Conservation (phyloP, 1,284 basidiomycete species). For the Lentinula novae-zelandiae region DNA sequence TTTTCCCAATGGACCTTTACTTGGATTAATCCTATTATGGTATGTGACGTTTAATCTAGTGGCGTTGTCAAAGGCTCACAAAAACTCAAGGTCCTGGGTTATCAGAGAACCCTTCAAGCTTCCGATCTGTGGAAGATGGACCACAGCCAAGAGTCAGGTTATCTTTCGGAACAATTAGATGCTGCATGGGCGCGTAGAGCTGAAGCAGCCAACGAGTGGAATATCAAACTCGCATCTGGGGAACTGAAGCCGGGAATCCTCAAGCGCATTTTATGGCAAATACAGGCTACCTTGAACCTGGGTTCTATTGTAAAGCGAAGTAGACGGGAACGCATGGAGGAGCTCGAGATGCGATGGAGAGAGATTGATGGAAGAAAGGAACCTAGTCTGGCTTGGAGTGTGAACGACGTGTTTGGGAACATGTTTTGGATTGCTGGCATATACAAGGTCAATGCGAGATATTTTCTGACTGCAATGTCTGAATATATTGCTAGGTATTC, state of each 20-base stretch:
- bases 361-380: constrained; percentile 42
- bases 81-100: constrained; percentile 46
- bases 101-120: constrained; percentile 68
- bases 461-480: background rate
- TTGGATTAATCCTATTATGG: constrained; percentile 73
- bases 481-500: constrained; percentile 33
- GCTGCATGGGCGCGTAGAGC: constrained; percentile 46
- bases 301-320: constrained; percentile 26
- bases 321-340: constrained; percentile 24
- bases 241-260: constrained; percentile 37
- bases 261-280: constrained; percentile 40
- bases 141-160: constrained; percentile 43
- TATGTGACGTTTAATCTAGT: constrained; percentile 19
- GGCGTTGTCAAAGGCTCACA: background rate
- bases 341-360: constrained; percentile 47
- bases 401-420: constrained; percentile 69
- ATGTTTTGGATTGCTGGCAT: constrained; percentile 69
- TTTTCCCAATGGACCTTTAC: constrained; percentile 57
- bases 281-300: constrained; percentile 18
- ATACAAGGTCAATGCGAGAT: constrained; percentile 38
- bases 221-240: constrained; percentile 45
- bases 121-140: constrained; percentile 75
- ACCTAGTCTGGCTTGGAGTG: constrained; percentile 59
- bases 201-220: constrained; percentile 50
- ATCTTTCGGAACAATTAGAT: constrained; percentile 47